Base-by-base conservation (phyloP, 306 rosid genomes). In the Fagus crenata region DNA sequence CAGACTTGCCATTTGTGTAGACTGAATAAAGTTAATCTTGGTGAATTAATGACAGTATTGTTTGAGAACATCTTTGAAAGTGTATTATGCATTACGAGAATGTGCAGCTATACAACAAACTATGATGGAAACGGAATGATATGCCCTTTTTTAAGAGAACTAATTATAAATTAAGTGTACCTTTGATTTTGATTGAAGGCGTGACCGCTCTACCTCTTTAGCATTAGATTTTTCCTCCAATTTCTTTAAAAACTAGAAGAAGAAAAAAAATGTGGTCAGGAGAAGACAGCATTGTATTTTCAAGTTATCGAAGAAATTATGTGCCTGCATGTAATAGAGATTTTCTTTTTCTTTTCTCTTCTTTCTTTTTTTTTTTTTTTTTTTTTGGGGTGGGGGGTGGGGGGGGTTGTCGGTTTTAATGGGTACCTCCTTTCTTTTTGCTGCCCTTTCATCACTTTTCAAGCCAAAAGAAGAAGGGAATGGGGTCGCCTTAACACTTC, bases 161-260 rank as follows among this genome's bases (percentile, higher is more conserved):
- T 12, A 64, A 46, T 4, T 14, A 41, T 49, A 28, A 65, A 60
- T 46, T 75, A 39, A 74, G 31, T 73, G 64, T 71, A 89, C 90
- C 98, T 92, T 91, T 74, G 87, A 79, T 84, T 88, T 93, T 54
- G 85, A 76, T 78, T 87, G 97, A 79, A 83, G 80, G 46, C 74
- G 85, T 33, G 74, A 75, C 79, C 83, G 85, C 77, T 49, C 89
- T 5, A 75, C 78, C 83, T 74, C 90, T 70, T 69, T 84, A 68
- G 81, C 67, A 69, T 75, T 86, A 32, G 84, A 59, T 76, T 84
- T 89, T 69, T 67, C 89, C 72, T 61, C 88, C 64, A 76, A 36
- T 83, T 85, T 90, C 81, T 86, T 84, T 75, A 78, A 58, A 74
- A 87, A 69, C 92, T 84, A 76, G 73, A 72, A 74, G 68, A 67